Evolutionary conservation across 345 rosid genomes (phyloP), one percentile per base, ranked within the genome.

Genomic region (Citrus mangshanensis): DNA sequence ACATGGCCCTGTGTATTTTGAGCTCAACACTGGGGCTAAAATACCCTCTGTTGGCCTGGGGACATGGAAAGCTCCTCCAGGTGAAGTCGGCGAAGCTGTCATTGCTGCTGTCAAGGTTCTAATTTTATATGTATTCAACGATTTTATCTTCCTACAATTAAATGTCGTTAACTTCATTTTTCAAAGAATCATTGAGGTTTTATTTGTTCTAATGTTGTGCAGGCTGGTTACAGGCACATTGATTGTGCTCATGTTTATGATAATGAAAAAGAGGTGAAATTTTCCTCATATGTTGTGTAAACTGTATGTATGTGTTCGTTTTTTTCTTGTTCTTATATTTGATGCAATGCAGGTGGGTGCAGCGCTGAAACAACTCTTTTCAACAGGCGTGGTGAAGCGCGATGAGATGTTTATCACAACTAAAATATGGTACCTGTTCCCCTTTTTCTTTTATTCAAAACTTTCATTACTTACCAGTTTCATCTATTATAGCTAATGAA

Each of bases 171-270:
- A 46, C 1, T 12, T 46, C 13, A 13, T 38, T 38, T 38, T 38
- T 25, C 18, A 13, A 42, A 42, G 51, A 42, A 46, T 13, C 18
- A 13, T 61, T 9, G 12, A 8, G 18, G 1, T 12, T 28, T 5
- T 18, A 37, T 40, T 49, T 59, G 60, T 37, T 30, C 27, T 38
- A 28, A 51, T 32, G 46, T 65, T 40, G 25, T 84, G 81, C 82
- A 88, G 91, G 88, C 85, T 38, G 91, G 89, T 70, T 89, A 86
- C 81, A 80, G 89, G 65, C 89, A 85, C 19, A 85, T 88, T 12
- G 91, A 86, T 37, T 86, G 89, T 72, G 91, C 91, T 56, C 74
- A 32, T 18, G 85, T 82, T 28, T 89, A 89, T 42, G 86, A 77
- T 49, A 89, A 89, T 65, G 89, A 89, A 73, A 86, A 85, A 61